Evolutionary conservation across 2,329 filamentous ascomycete species (phyloP), one percentile per base, ranked within the genome.

Genomic region (Diaporthe vaccinii): DNA sequence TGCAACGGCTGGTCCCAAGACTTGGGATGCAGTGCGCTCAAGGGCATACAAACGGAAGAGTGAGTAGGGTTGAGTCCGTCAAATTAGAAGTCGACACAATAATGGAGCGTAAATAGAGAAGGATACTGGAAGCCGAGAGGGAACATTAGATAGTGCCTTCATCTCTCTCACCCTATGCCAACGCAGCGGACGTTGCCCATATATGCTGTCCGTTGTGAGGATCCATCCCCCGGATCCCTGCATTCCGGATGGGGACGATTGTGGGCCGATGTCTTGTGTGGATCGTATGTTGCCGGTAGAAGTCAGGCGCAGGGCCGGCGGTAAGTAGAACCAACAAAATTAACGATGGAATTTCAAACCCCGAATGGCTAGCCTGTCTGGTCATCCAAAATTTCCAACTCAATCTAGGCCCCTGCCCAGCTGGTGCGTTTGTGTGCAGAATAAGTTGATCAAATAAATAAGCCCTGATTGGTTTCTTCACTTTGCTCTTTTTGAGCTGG

Each of bases 191-290:
- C 17, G 12, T 9, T 49, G 53, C 53, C 22, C 15, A 71, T 71
- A 73, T 73, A 73, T 57, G 36, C 34, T 34, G 22, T n/a, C 28
- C 4, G 58, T 3, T 10, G 58, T 65, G 58, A 65, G 49, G 46
- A 9, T 28, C n/a, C 46, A 31, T 72, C 28, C 14, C 31, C 57
- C 53, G 71, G 58, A 55, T 53, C 58, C 71, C 28, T 57, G 71
- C 46, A 44, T 57, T 46, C 57, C 46, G 71, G 71, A 65, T 57
- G 58, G 46, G 58, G 71, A 57, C 25, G 58, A 46, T 65, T 65
- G 61, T 73, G 71, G 71, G 58, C 31, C 49, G 58, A 73, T 73
- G 44, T 57, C 36, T 46, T 15, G 10, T 46, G 71, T 73, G 71
- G 58, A 73, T 73, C 71, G 49, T 65, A 73, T 20, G 71, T 73